Percentiles rank a stretch among this genome's conserved stretches.
These are phyloP conservation scores for Wickerhamomyces subpelliculosus DNA, from an alignment of 805 yeast species.

Conservation along the genomic window DNA sequence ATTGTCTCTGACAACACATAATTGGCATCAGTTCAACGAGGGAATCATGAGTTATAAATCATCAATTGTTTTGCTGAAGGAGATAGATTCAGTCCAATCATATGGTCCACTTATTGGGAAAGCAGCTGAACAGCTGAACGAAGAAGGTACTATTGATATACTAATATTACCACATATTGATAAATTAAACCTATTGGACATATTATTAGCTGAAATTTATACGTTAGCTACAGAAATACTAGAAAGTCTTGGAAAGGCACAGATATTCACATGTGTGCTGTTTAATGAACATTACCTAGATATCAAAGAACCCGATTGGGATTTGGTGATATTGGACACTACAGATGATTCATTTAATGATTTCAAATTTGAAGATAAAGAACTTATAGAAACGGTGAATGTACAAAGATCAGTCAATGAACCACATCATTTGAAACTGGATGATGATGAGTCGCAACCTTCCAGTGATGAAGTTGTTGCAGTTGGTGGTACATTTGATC, in stretches of 20 bases:
- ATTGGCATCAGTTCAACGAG: too few relatives aligned
- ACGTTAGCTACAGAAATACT: conserved; percentile 12
- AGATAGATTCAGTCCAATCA: conserved; percentile 10
- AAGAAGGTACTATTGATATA: conserved; percentile 14
- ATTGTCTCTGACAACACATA: not conserved
- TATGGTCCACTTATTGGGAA: conserved; percentile 14
- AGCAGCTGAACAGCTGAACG: conserved; percentile 8
- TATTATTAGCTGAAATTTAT: conserved; percentile 16
- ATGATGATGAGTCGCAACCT: conserved; percentile 15
- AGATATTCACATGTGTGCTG: conserved; percentile 13
- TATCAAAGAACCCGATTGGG: conserved; percentile 13
- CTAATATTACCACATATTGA: conserved; percentile 9
- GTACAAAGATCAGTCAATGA: conserved; percentile 4
- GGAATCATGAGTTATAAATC: conserved; percentile 2
- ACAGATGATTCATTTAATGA: conserved; percentile 7
- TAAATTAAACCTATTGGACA: conserved; percentile 16
- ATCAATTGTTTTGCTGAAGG: conserved; percentile 16
- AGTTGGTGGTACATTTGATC: conserved; percentile 97
- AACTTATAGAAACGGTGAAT: conserved; percentile 2
- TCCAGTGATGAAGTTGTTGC: conserved; percentile 38
- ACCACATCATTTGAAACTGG: conserved; percentile 3
- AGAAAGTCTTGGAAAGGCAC: conserved; percentile 3
- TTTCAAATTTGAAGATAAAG: conserved; percentile 8
- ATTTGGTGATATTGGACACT: conserved; percentile 10
- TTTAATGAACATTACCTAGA: conserved; percentile 19